A percentile compares a stretch with the other conserved stretches of the same genome.
These are phyloP conservation scores for Aspergillus sp. DNA, from an alignment of 2,329 filamentous ascomycete genomes.

Conservation along the genomic window DNA sequence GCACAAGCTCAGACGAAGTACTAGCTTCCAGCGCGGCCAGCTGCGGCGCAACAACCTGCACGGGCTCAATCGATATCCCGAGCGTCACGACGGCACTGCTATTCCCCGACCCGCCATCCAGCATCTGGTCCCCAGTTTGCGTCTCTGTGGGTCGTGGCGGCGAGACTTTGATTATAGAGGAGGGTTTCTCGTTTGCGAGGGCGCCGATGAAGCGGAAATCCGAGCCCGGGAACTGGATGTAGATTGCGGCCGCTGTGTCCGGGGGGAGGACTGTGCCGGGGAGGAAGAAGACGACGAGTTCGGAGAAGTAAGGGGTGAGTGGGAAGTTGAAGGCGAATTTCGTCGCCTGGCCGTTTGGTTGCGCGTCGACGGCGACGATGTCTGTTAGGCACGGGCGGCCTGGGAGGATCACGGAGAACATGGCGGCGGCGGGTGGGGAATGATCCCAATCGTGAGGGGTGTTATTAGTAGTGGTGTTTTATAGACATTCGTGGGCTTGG, in stretches of 20 bases:
- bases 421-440: constrained; percentile 31
- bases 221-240: constrained; percentile 72
- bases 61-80: constrained; percentile 81
- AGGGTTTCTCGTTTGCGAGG: constrained; percentile 87
- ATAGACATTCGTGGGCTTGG: not conserved
- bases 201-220: constrained; percentile 86
- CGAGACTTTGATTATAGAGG: constrained; percentile 82
- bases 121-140: constrained; percentile 50
- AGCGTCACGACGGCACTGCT: constrained; percentile 59
- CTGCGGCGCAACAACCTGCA: constrained; percentile 70
- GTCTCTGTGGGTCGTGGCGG: constrained; percentile 34
- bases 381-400: constrained; percentile 64
- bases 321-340: constrained; percentile 73
- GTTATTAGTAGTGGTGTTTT: not conserved
- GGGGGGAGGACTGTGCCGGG: constrained; percentile 75
- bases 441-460: not conserved
- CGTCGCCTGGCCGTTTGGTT: constrained; percentile 59
- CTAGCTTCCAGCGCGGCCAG: constrained; percentile 60
- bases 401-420: constrained; percentile 67
- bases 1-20: constrained; percentile 35
- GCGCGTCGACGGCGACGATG: constrained; percentile 54
- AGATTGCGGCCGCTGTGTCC: constrained; percentile 84
- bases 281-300: constrained; percentile 87
- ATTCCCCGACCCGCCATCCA: constrained; percentile 47
- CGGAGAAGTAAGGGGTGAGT: constrained; percentile 61